Conservation (phyloP, 352 stramenopile species). For the Globisporangium barbulae region DNA sequence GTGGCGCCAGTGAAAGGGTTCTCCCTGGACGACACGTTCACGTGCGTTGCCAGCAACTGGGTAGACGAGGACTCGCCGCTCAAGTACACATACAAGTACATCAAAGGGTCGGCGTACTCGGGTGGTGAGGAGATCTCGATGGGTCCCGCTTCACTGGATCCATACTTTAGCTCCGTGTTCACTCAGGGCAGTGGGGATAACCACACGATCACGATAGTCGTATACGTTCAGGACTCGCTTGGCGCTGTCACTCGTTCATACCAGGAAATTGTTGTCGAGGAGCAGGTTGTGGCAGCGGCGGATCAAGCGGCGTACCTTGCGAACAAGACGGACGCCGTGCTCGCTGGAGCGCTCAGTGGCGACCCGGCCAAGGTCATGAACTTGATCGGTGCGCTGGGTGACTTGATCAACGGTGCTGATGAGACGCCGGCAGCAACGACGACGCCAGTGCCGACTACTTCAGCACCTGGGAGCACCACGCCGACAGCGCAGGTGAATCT, state of each 20-base stretch:
- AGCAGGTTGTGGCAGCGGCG: conserved; percentile 34
- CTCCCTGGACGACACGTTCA: conserved; percentile 53
- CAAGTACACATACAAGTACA: conserved; percentile 75
- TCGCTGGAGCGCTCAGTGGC: conserved; percentile 44
- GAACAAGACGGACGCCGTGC: conserved; percentile 47
- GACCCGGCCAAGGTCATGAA: conserved; percentile 64
- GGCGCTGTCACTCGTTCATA: conserved; percentile 43
- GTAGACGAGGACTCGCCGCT: conserved; percentile 65
- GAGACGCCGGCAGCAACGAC: conserved; percentile 22
- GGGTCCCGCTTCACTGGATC: conserved; percentile 46
- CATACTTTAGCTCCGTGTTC: conserved; percentile 49
- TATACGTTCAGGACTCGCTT: conserved; percentile 55
- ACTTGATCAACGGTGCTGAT: conserved; percentile 55
- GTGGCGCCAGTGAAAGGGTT: conserved; percentile 42
- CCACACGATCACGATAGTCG: conserved; percentile 57
- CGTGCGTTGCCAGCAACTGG: conserved; percentile 47
- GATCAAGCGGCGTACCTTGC: conserved; percentile 52
- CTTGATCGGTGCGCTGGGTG: conserved; percentile 56
- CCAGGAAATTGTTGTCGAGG: conserved; percentile 48
- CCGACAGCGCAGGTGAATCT: conserved; percentile 22
- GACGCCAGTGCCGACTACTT: conserved; percentile 15
- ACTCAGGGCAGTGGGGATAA: conserved; percentile 53
- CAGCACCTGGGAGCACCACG: conserved; percentile 18
- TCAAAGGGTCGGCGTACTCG: conserved; percentile 47
- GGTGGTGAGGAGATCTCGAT: conserved; percentile 49